Evolutionary conservation across 352 stramenopile genomes (phyloP).

Genomic region (Pythium biforme): DNA sequence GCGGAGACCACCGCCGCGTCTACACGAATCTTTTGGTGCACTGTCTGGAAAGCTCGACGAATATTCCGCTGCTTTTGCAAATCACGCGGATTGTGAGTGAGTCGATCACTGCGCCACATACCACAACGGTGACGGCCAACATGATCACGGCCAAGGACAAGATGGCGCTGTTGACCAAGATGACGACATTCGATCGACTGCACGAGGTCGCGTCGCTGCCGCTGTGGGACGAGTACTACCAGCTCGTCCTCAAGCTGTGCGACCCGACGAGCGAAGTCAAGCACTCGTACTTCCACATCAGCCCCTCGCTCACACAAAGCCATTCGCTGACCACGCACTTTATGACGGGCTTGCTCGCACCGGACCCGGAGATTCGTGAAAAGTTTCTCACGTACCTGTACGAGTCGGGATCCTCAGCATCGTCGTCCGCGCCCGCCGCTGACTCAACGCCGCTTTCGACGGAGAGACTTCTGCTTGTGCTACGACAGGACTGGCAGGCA

Average conservation of each 20-base stretch:
- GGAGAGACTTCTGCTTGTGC: slow-evolving; percentile 57
- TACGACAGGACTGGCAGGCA: slow-evolving; percentile 87
- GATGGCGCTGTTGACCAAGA: slow-evolving; percentile 84
- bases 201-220: slow-evolving; percentile 84
- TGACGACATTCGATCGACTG: slow-evolving; percentile 81
- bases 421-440: slow-evolving; percentile 33
- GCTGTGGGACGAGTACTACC: slow-evolving; percentile 80
- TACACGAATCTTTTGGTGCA: slow-evolving; percentile 86
- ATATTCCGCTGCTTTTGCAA: slow-evolving; percentile 80
- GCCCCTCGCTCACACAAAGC: slow-evolving; percentile 46
- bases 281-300: slow-evolving; percentile 71
- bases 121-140: slow-evolving; percentile 43
- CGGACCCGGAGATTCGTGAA: slow-evolving; percentile 53
- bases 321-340: slow-evolving; percentile 77
- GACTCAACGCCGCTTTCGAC: slow-evolving; percentile 42
- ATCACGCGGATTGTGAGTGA: slow-evolving; percentile 79
- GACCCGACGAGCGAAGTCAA: slow-evolving; percentile 56
- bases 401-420: slow-evolving; percentile 23
- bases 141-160: slow-evolving; percentile 87
- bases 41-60: slow-evolving; percentile 82
- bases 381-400: slow-evolving; percentile 81
- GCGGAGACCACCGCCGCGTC: slow-evolving; percentile 64
- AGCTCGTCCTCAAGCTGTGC: slow-evolving; percentile 73
- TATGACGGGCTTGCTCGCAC: slow-evolving; percentile 75
- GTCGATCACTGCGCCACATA: slow-evolving; percentile 40